These are phyloP conservation scores for Suillus discolor DNA, from an alignment of 768 basidiomycete genomes.

Conservation along the genomic window DNA sequence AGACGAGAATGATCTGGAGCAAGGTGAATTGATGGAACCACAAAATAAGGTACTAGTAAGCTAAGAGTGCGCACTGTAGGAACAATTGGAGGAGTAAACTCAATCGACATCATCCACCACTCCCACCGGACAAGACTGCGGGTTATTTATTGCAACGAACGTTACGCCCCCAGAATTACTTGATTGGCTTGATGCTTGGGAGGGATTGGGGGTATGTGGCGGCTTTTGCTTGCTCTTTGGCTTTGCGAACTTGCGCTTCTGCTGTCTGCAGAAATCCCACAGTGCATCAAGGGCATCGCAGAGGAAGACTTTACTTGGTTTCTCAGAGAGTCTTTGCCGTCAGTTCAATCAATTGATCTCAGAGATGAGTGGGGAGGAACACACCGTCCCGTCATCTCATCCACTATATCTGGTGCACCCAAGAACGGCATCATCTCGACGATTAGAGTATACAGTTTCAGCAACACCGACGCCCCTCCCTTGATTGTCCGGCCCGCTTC, in stretches of 20 bases:
- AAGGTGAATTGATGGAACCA: not conserved
- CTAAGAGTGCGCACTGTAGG: conserved; percentile 13
- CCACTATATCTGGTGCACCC: conserved; percentile 49
- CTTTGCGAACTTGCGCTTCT: conserved; percentile 37
- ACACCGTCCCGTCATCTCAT: conserved; percentile 60
- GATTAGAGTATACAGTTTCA: conserved; percentile 46
- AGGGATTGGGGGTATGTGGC: not conserved
- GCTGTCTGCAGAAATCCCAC: conserved; percentile 50
- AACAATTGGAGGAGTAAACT: not conserved
- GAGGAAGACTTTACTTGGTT: conserved; percentile 55
- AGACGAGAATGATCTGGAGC: not conserved
- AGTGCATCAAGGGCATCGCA: conserved; percentile 53
- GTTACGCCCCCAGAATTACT: conserved; percentile 14
- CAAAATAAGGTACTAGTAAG: conserved; percentile 18
- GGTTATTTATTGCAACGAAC: conserved; percentile 8
- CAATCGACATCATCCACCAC: conserved; percentile 39
- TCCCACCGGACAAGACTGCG: conserved; percentile 10
- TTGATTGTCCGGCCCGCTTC: conserved; percentile 40
- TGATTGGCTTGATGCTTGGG: not conserved
- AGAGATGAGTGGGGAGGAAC: not conserved
- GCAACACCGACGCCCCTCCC: conserved; percentile 39
- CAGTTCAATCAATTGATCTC: not conserved
- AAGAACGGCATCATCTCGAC: conserved; percentile 61
- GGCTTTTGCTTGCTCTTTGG: conserved; percentile 19
- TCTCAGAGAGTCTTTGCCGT: conserved; percentile 49